Base-by-base conservation (phyloP, 2,329 filamentous ascomycete species). In the Colletotrichum sp. region DNA sequence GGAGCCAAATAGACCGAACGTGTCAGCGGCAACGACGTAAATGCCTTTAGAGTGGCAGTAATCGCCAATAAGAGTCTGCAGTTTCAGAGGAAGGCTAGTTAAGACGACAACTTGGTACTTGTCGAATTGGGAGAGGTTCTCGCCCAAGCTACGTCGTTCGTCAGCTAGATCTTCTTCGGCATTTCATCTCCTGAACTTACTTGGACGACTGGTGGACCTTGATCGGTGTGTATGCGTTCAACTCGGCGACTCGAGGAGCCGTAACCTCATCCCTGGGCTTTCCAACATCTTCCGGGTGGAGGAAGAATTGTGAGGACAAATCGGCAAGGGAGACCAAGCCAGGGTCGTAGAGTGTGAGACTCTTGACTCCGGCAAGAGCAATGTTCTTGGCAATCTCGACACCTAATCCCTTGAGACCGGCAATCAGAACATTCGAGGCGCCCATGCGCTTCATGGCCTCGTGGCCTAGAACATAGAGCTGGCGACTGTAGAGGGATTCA, bases 301-400 rank as follows among this genome's bases (percentile, higher is more conserved):
- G 92, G 90, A 99, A 99, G 90, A 99, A 99, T 86, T 99, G 97
- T 59, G 97, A 95, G 55, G 97, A 99, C 39, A 99, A 92, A 83
- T 99, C 97, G 80, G 95, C 91, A 80, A 98, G 94, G 80, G 93
- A 90, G 70, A 95, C 94, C 57, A 95, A 95, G 64, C 93, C 92
- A 63, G 97, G 96, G 84, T 99, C 97, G 88, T 96, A 95, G 71
- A 99, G 91, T 3, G 96, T 97, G 80, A 99, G 88, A 83, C 96
- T 98, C 90, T 99, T 99, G 87, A 99, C 97, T 84, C 97, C 97
- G 81, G 97, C 97, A 80, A 99, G 93, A 76, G 97, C 97, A 82
- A 99, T 95, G 83, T 99, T 99, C 91, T 99, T 99, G 82, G 97
- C 96, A 81, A 99, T 97, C 87, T 99, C 97, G 72, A 98, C 96